Evolutionary conservation across 202 grass and related monocot species (phyloP).

Genomic region (Hordeum pubiflorum): DNA sequence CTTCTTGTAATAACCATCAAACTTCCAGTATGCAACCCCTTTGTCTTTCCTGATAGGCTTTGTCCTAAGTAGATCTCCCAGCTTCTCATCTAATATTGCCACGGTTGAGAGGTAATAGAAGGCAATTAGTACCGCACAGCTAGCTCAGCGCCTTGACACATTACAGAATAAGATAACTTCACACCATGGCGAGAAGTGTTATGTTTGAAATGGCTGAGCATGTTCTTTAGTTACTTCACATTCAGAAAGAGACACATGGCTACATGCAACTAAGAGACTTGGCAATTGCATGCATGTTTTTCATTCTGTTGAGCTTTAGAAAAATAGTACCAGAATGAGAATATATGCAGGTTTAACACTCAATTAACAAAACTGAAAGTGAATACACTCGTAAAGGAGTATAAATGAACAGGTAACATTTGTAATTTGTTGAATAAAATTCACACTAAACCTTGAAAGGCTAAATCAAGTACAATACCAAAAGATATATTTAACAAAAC

Average conservation of each 20-base stretch:
- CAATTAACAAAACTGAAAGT: not conserved
- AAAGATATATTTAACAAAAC: conserved; percentile 6
- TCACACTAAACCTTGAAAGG: not conserved
- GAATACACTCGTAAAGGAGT: not conserved
- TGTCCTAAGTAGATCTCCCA: conserved; percentile 25
- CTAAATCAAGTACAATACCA: not conserved
- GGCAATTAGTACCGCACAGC: not conserved
- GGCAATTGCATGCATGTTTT: not conserved
- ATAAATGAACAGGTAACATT: not conserved
- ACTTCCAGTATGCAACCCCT: conserved; percentile 54
- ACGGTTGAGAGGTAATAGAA: conserved; percentile 16
- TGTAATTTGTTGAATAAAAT: conserved; percentile 19
- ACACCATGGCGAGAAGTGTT: not conserved
- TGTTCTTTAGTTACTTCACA: not conserved
- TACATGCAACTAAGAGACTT: not conserved
- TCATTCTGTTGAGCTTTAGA: not conserved
- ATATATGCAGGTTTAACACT: not conserved
- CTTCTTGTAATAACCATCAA: conserved; percentile 37
- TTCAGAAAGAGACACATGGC: not conserved
- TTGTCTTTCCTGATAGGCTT: conserved; percentile 40
- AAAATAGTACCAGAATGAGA: not conserved
- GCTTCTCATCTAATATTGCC: conserved; percentile 30
- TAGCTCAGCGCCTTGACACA: not conserved
- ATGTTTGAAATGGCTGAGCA: not conserved
- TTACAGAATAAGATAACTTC: not conserved